A percentile compares a stretch with the other conserved stretches of the same genome.
Conservation (phyloP, 2,329 filamentous ascomycete species). For the Orbilia brochopaga region DNA sequence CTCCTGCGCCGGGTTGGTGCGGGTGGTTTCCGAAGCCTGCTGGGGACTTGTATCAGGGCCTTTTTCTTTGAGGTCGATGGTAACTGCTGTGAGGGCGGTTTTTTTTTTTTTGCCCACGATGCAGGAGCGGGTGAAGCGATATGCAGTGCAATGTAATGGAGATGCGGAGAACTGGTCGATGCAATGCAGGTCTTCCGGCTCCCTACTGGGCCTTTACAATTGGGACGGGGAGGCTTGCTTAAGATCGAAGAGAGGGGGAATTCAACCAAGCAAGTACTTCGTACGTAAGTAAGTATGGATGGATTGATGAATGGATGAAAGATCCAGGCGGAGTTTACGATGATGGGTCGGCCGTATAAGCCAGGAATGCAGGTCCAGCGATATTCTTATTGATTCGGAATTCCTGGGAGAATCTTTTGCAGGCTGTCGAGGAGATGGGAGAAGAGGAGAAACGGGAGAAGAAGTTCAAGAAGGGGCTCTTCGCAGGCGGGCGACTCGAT, state of each 20-base stretch:
- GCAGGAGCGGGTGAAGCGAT: not conserved
- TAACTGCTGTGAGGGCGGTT: slow-evolving; percentile 15
- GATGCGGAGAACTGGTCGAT: not conserved
- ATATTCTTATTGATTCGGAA: no score
- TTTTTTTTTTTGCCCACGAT: slow-evolving; percentile 32
- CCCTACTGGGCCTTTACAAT: not conserved
- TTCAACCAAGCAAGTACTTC: no score
- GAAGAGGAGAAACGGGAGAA: slow-evolving; percentile 22
- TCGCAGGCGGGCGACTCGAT: slow-evolving; percentile 14
- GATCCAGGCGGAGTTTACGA: not conserved
- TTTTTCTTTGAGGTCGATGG: not conserved
- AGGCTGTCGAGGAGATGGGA: slow-evolving; percentile 12
- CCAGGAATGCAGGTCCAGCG: not conserved
- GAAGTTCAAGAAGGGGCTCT: slow-evolving; percentile 17
- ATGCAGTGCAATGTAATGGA: not conserved
- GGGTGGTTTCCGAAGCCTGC: slow-evolving; percentile 41
- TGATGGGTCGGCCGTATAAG: not conserved
- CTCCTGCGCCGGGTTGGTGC: slow-evolving; percentile 35
- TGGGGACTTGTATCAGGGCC: slow-evolving; percentile 32
- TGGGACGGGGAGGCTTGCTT: not conserved
- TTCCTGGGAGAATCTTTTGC: slow-evolving; percentile 7
- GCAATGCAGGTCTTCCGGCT: not conserved
- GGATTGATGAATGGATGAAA: not conserved
- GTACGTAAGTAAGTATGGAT: not conserved
- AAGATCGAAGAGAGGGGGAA: slow-evolving; percentile 5